Base-by-base conservation (phyloP, 306 rosid genomes). In the Hylodesmum podocarpum region DNA sequence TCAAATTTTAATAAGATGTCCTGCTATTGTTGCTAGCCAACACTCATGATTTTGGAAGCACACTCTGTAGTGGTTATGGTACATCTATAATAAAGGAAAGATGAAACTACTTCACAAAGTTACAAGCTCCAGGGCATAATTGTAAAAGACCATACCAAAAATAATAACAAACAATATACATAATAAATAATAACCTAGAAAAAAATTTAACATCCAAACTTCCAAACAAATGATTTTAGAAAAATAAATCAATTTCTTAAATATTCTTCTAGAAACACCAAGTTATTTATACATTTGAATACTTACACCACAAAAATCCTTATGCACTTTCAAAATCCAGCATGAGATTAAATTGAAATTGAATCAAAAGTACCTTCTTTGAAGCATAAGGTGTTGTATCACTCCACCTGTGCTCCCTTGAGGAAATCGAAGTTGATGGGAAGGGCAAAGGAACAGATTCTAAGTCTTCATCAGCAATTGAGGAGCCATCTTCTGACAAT, bases 361-460 rank as follows among this genome's bases (percentile, higher is more conserved):
- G 18, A 78, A 79, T 79, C 86, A 83, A 9, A 85, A 57, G 40
- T 89, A 94, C 98, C 98, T 94, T 94, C 86, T 89, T 94, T 57
- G 84, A 83, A 75, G 89, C 83, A 80, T 89, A 89, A 65, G 94
- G 82, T 62, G 92, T 83, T 74, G 96, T 91, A 79, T 91, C 98
- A 73, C 86, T 83, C 98, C 98, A 94, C 80, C 91, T 83, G 72
- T 47, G 74, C 49, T 94, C 96, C 72, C 82, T 80, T 12, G 78
- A 87, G 51, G 88, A 90, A 62, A 79, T 71, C 1, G 89, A 85
- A 9, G 78, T 24, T 65, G 96, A 88, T 40, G 89, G 89, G 73
- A 88, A 51, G 27, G 88, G 86, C 25, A 80, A 65, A 59, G 91
- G 66, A 67, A 81, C 86, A 77, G 88, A 78, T 69, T 89, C 90